Base-by-base conservation (phyloP, 345 rosid genomes). In the Litchi chinensis region DNA sequence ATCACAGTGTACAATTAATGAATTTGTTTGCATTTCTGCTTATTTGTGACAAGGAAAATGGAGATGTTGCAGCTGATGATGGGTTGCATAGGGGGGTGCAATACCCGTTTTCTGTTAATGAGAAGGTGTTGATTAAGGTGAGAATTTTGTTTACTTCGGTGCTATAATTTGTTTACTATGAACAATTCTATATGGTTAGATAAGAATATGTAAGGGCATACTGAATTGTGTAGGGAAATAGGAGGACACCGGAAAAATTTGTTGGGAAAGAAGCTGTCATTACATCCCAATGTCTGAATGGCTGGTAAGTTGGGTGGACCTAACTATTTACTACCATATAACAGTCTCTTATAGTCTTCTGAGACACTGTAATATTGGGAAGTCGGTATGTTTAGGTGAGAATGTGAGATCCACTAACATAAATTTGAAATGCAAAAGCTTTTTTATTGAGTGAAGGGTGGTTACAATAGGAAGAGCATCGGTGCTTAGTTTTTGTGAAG, bases 241-340 rank as follows among this genome's bases (percentile, higher is more conserved):
- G 93, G 81, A 89, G 99, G 84, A 96, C 99, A 9, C 98, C 97
- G 0, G 99, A 91, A 79, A 96, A 94, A 80, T 92, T 92, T 89
- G 96, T 96, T 40, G 99, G 99, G 71, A 96, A 92, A 90, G 99
- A 93, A 88, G 99, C 99, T 41, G 75, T 96, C 28, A 91, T 96
- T 79, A 92, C 98, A 80, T 93, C 98, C 77, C 99, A 96, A 68
- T 93, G 98, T 88, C 97, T 93, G 76, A 96, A 96, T 88, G 99
- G 99, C 86, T 96, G 99, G 99, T 96, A 80, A 79, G 93, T 87
- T 43, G 39, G 65, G 7, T 13, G 37, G 18, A n/a, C 11, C 26
- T 28, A 24, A 46, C 10, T 50, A 60, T 5, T 56, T 81, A 63
- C 6, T 46, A 10, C n/a, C 71, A 37, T 59, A 37, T 50, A 50